Evolutionary conservation across 495 filamentous ascomycete species (phyloP), one percentile per base, ranked within the genome.

Genomic region (Hypoxylon rickii): DNA sequence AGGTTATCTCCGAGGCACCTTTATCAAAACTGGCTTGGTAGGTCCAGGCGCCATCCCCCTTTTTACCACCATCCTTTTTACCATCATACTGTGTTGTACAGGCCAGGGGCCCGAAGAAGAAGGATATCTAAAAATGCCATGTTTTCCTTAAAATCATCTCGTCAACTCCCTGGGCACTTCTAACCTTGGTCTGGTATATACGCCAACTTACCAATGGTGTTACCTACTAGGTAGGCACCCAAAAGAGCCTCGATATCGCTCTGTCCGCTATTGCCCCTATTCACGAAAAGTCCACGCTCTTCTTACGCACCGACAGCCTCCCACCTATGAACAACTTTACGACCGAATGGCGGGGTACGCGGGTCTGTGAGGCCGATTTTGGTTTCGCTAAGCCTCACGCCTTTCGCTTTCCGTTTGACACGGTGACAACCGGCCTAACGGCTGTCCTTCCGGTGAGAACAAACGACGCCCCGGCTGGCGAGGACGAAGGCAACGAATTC

Each of bases 401-500:
- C 20, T 65, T 50, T 20, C 50, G 68, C 24, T 51, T 61, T 29
- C 49, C 59, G 1, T 64, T 60, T 15, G 61, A 64, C 38, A 42
- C 51, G 37, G 54, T 72, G 7, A 61, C 63, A 8, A 53, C 55
- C 36, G 63, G 66, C 2, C 18, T 67, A 17, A 37, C 60, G 12
- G 1, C 64, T 7, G 44, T 70, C 8, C 67, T 70, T 32, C 61
- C 70, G 16, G 42, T 45, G 13, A 55, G 64, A 15, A 26, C 21
- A 8, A 33, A 38, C 3, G 38, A 15, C 2, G 11, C 43, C 3
- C 62, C 50, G 1, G 52, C 67, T 8, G 43, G 43, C 15, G 43
- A 33, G 8, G 69, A 77, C 43, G 72, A 79, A 34, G 76, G 76
- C 1, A 61, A 54, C 7, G 75, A 76, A 55, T 68, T 79, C 43